phyloP scores from a whole-genome alignment of 2,329 filamentous ascomycete species.

The Epichloe sibirici region DNA sequence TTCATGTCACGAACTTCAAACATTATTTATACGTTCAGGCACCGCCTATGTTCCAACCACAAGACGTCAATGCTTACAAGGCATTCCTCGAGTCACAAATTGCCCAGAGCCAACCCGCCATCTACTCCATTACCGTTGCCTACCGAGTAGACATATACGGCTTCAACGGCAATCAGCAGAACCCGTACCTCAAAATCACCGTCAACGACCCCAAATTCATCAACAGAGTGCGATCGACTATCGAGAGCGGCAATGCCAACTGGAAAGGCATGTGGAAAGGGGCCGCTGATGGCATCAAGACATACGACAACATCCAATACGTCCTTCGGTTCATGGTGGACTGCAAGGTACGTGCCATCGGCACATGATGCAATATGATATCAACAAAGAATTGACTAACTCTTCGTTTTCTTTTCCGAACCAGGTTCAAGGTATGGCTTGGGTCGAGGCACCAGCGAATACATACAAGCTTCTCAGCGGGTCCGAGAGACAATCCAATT shows the following conservation, averaged over 20 bases:
- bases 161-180: constrained; percentile 87
- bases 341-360: constrained; percentile 49
- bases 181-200: constrained; percentile 85
- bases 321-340: constrained; percentile 97
- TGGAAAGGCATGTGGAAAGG: constrained; percentile 82
- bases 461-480: constrained; percentile 60
- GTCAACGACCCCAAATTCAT: constrained; percentile 58
- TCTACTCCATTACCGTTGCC: constrained; percentile 70
- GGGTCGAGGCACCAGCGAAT: constrained; percentile 73
- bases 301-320: constrained; percentile 94
- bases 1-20: constrained; percentile 91
- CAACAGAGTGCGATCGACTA: constrained; percentile 22
- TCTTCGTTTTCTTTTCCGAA: neutral
- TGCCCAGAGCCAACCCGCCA: constrained; percentile 58
- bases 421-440: constrained; percentile 86
- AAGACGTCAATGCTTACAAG: constrained; percentile 69
- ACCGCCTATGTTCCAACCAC: constrained; percentile 64
- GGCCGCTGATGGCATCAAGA: constrained; percentile 59
- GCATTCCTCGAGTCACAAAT: constrained; percentile 69
- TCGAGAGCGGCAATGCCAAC: constrained; percentile 69
- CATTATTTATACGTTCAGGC: constrained; percentile 94
- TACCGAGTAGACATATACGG: constrained; percentile 87
- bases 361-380: neutral
- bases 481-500: constrained; percentile 66
- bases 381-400: constrained; percentile 7